Evolutionary conservation across 2,329 filamentous ascomycete species (phyloP).

Genomic region (Bipolaris gigantea): DNA sequence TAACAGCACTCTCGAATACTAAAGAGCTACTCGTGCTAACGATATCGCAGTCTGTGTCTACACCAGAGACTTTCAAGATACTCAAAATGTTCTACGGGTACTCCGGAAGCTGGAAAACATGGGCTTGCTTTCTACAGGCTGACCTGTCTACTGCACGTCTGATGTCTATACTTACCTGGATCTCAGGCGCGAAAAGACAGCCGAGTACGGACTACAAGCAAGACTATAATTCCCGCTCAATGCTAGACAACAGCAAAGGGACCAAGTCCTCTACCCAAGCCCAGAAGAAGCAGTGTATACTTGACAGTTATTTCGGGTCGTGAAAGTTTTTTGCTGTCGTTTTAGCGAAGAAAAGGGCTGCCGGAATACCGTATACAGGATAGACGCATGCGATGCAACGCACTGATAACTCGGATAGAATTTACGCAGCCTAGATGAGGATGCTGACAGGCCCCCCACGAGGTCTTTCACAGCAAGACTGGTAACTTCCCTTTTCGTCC

Average conservation of each 20-base stretch:
- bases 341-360: background rate
- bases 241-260: conserved; percentile 26
- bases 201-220: conserved; percentile 46
- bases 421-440: background rate
- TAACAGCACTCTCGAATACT: background rate
- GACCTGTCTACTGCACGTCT: conserved; percentile 75
- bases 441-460: background rate
- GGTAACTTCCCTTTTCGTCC: background rate
- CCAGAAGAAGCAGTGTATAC: conserved; percentile 17
- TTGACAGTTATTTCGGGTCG: conserved; percentile 1
- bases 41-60: conserved; percentile 62
- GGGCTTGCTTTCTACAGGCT: conserved; percentile 56
- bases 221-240: conserved; percentile 49
- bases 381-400: background rate
- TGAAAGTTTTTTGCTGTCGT: background rate
- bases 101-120: conserved; percentile 64
- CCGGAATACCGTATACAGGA: background rate
- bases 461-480: background rate
- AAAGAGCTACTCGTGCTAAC: background rate
- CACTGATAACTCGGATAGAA: background rate
- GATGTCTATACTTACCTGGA: conserved; percentile 57
- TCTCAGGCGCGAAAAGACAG: conserved; percentile 44
- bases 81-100: conserved; percentile 68
- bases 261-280: conserved; percentile 7
- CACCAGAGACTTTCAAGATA: conserved; percentile 72